Base-by-base conservation (phyloP, 176 grass and related monocot species). In the Aegilops sharonensis region DNA sequence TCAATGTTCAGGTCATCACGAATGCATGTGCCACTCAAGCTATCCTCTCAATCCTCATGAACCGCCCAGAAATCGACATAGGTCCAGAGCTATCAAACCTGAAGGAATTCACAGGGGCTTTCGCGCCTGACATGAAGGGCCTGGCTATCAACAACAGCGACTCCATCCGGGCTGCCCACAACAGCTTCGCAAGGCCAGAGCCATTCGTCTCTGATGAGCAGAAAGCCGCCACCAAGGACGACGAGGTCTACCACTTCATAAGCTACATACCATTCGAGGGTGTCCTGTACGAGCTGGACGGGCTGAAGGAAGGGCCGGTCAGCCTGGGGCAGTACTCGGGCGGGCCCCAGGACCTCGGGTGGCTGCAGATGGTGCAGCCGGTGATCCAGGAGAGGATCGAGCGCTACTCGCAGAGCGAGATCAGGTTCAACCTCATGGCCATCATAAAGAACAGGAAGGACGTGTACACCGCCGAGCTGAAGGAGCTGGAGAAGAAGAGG, bases 21-120 rank as follows among this genome's bases (percentile, higher is more conserved):
- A 99, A 99, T 75, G 97, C 97, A 72, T 99, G 94, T 84, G 97
- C 97, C 54, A 99, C 97, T 63, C 94, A 99, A 96, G 97, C 97
- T 83, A 99, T 99, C 27, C 94, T 99, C 54, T 96, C 97, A 32
- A 92, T 96, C 78, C 85, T 99, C 73, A 90, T 99, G 92, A 99
- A 99, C 48, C 86, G 85, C 52, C 89, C 97, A 56, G 92, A 95
- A 68, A 94, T 99, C 24, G 94, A 99, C 73, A 92, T 96, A 30
- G 97, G 97, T 17, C 97, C 94, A 37, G 97, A 99, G 72, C 36
- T 99, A 15, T 92, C 91, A n/a, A 85, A 85, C 6, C 35, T 99
- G 60, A 99, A 96, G 87, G 94, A 99, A 12, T 99, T 99, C 90
- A 93, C 97, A 8, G 93, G 90, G 65, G 91, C 92, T 42, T 99